phyloP scores from a whole-genome alignment of 106 monocot species.

The Gastrodia elata region DNA sequence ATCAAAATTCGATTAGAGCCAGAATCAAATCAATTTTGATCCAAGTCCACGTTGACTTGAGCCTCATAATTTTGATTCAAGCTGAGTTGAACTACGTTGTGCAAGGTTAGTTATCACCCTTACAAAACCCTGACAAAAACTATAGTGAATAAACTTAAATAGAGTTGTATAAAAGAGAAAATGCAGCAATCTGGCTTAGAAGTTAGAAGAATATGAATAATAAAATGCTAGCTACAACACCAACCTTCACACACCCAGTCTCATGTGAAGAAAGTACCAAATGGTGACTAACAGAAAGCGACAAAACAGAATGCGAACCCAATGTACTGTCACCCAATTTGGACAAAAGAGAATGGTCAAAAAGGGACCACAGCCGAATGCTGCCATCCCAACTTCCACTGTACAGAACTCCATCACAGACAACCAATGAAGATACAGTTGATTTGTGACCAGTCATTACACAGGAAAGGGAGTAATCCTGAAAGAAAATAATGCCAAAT shows the following conservation, averaged over 20 bases:
- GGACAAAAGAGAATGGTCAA: constrained; percentile 60
- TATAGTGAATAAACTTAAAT: background rate
- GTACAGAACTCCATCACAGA: constrained; percentile 66
- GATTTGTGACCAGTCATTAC: constrained; percentile 84
- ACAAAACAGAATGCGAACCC: constrained; percentile 43
- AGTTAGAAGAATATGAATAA: background rate
- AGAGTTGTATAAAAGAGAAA: background rate
- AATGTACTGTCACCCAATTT: constrained; percentile 41
- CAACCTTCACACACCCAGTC: constrained; percentile 74
- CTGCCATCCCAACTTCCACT: constrained; percentile 99
- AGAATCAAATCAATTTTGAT: background rate
- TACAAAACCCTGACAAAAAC: background rate
- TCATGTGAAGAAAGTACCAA: constrained; percentile 64
- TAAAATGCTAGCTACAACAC: constrained; percentile 6
- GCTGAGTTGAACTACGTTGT: background rate
- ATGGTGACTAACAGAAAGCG: constrained; percentile 34
- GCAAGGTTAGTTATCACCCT: background rate
- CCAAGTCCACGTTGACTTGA: background rate
- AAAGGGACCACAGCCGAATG: constrained; percentile 77
- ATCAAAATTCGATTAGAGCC: background rate
- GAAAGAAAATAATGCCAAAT: constrained; percentile 7
- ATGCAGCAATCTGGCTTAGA: background rate
- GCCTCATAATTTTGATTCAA: background rate
- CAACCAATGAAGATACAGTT: constrained; percentile 63
- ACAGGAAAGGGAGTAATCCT: constrained; percentile 67